Evolutionary conservation across 2,329 filamentous ascomycete species (phyloP), one percentile per base, ranked within the genome.

Genomic region (Penicillium sp.): DNA sequence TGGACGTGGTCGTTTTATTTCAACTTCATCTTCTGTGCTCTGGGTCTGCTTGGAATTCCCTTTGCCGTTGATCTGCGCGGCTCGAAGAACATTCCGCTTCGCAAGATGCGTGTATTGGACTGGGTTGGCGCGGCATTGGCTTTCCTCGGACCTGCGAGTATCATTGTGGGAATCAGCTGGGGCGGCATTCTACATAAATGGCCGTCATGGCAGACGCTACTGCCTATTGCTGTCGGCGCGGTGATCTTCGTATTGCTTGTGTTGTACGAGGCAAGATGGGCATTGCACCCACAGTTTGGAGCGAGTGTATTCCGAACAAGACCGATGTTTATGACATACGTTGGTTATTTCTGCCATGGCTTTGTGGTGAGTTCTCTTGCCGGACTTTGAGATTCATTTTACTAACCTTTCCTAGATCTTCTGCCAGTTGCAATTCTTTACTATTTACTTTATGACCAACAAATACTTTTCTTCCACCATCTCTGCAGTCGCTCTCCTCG

Each of bases 91-190:
- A 48, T 48, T 9, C 47, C 48, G 13, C 39, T 51, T 23, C 39
- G 40, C 8, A 54, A 55, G 26, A 25, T 62, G 12, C 41, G 45
- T 1, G 47, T 45, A 6, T 56, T 66, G 23, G 69, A 72, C 43
- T 72, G 67, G 67, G 38, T 66, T 0, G 70, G 70, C 2, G 61
- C 54, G 7, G 17, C 59, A 2, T 48, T 73, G 27, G 68, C 66
- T 26, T 47, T 68, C 8, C 45, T 63, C 3, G 58, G 61, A 1
- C 50, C 61, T 12, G 64, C 60, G 0, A 55, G 46, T 35, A 59
- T 71, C 16, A 58, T 72, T 1, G 51, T 71, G 13, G 67, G 64
- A 0, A 42, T 72, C 4, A 65, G 64, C 4, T 71, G 66, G 59
- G 67, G 63, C 2, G 70, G 70, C 2, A 54, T 60, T 2, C 52